A percentile compares a stretch with the other conserved stretches of the same genome.
phyloP scores from a whole-genome alignment of 805 yeast species.

The Saccharomycopsis fermentans region DNA sequence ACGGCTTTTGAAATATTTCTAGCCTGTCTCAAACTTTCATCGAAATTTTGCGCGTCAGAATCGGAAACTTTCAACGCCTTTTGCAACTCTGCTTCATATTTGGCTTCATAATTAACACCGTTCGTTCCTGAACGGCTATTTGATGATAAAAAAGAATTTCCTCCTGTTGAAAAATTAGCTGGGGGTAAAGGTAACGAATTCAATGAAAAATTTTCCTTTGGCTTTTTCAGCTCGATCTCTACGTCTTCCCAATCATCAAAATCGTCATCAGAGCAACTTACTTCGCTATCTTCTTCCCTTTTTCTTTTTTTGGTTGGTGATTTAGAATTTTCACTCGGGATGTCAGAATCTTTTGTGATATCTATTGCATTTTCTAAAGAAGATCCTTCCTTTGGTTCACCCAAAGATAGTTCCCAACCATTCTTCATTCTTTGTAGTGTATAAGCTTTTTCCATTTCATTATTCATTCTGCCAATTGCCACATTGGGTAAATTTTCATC shows the following conservation, averaged over 20 bases:
- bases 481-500: slow-evolving; percentile 36
- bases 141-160: background rate
- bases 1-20: slow-evolving; percentile 18
- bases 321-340: slow-evolving; percentile 10
- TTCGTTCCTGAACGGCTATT: slow-evolving; percentile 18
- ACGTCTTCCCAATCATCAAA: slow-evolving; percentile 67
- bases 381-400: slow-evolving; percentile 31
- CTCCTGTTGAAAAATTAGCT: slow-evolving; percentile 1
- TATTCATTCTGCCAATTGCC: slow-evolving; percentile 56
- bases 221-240: slow-evolving; percentile 25
- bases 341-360: slow-evolving; percentile 28
- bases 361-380: slow-evolving; percentile 37
- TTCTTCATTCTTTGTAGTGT: slow-evolving; percentile 63
- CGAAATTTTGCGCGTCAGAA: slow-evolving; percentile 23
- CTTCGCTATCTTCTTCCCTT: slow-evolving; percentile 19
- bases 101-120: slow-evolving; percentile 23
- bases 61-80: slow-evolving; percentile 40
- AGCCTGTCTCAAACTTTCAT: slow-evolving; percentile 5
- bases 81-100: slow-evolving; percentile 22
- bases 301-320: slow-evolving; percentile 16
- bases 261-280: slow-evolving; percentile 22
- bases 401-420: slow-evolving; percentile 75
- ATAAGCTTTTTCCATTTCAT: slow-evolving; percentile 72
- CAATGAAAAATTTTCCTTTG: slow-evolving; percentile 31
- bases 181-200: slow-evolving; percentile 32